These are phyloP conservation scores for Rhizopogon vinicolor DNA, from an alignment of 768 basidiomycete genomes.

Conservation along the genomic window DNA sequence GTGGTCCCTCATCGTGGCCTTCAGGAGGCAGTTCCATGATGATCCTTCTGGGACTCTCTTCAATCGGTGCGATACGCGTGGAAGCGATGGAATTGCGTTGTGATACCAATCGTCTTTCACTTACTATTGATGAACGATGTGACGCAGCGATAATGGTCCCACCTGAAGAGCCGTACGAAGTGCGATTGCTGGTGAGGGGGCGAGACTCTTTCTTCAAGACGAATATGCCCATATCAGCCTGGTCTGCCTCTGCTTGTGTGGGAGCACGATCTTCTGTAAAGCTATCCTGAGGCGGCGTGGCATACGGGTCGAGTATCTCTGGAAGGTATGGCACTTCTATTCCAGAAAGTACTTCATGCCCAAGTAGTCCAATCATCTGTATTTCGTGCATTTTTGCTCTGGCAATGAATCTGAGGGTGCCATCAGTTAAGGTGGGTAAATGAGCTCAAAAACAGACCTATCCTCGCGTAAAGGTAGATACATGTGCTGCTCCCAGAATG, in stretches of 20 bases:
- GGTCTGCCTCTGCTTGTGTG: slow-evolving; percentile 57
- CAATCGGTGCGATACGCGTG: slow-evolving; percentile 55
- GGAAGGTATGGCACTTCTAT: slow-evolving; percentile 83
- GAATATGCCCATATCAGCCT: slow-evolving; percentile 73
- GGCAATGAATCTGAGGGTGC: slow-evolving; percentile 70
- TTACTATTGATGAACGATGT: slow-evolving; percentile 25
- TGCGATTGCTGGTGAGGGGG: slow-evolving; percentile 24
- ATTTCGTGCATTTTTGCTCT: slow-evolving; percentile 98
- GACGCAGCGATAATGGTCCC: slow-evolving; percentile 32
- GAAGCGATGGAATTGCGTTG: slow-evolving; percentile 48
- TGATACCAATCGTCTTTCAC: slow-evolving; percentile 37
- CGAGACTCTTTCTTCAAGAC: slow-evolving; percentile 39
- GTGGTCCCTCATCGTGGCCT: slow-evolving; percentile 22
- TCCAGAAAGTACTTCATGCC: slow-evolving; percentile 85
- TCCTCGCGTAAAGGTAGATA: slow-evolving; percentile 78
- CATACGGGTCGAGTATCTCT: slow-evolving; percentile 30
- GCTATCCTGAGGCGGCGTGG: slow-evolving; percentile 30
- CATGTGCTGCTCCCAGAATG: slow-evolving; percentile 86
- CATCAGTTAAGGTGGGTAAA: background rate
- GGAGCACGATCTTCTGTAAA: slow-evolving; percentile 30
- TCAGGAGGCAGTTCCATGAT: slow-evolving; percentile 50
- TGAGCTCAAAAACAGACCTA: slow-evolving; percentile 39
- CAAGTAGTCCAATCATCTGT: slow-evolving; percentile 88
- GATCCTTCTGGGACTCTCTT: slow-evolving; percentile 60
- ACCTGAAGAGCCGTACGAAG: slow-evolving; percentile 37